phyloP scores from a whole-genome alignment of 2,329 filamentous ascomycete genomes.

The Penicillium concentricum region DNA sequence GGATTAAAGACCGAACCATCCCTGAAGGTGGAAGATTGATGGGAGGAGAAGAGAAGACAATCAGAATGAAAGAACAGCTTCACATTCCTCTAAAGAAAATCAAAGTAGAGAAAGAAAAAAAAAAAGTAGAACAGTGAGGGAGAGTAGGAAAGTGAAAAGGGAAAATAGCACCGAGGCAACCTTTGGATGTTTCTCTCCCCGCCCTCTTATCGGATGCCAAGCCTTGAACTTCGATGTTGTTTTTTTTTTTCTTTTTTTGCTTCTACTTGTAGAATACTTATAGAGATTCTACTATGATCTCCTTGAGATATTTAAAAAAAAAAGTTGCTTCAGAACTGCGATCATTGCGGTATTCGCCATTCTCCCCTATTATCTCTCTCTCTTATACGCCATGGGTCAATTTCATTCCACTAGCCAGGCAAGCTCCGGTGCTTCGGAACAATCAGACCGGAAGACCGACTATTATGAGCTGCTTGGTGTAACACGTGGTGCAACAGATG shows the following conservation, averaged over 20 bases:
- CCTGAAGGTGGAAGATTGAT: slow-evolving; percentile 16
- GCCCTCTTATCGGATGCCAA: background rate
- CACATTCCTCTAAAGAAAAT: background rate
- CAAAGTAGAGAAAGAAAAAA: background rate
- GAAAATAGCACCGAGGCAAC: background rate
- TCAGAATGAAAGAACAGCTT: background rate
- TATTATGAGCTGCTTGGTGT: slow-evolving; percentile 78
- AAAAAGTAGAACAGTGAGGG: background rate
- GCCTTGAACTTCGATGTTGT: background rate
- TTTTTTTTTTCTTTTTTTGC: background rate
- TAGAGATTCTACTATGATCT: background rate
- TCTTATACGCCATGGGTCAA: slow-evolving; percentile 40
- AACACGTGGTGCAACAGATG: slow-evolving; percentile 69
- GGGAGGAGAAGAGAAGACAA: background rate
- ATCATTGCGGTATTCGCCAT: background rate
- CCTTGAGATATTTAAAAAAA: background rate
- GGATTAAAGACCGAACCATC: slow-evolving; percentile 35
- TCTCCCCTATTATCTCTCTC: background rate
- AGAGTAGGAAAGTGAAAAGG: background rate
- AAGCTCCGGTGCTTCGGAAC: slow-evolving; percentile 17
- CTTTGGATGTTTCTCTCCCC: background rate
- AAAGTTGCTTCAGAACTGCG: background rate
- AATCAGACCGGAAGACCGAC: slow-evolving; percentile 34
- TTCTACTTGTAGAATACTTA: background rate
- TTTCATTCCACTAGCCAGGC: slow-evolving; percentile 41